Percentiles rank a stretch among this genome's conserved stretches.
Conservation (phyloP, 306 rosid species). For the Vigna nakashimae region DNA sequence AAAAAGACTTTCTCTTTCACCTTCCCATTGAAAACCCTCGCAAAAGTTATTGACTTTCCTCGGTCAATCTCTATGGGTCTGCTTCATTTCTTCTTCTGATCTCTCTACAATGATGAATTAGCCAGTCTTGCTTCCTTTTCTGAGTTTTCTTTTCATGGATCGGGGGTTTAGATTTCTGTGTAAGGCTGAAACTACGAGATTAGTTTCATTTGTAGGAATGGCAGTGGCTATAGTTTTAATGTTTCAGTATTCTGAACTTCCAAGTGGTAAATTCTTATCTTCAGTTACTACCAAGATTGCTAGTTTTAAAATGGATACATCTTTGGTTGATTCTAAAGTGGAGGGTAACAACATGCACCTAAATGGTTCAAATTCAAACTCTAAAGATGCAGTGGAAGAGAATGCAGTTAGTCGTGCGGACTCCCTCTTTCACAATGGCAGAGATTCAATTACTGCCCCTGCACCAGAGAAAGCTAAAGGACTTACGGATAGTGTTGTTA, state of each 20-base stretch:
- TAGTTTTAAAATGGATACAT: conserved; percentile 52
- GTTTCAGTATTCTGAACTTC: conserved; percentile 74
- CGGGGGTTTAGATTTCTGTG: conserved; percentile 59
- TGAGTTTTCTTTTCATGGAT: conserved; percentile 54
- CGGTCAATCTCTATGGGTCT: conserved; percentile 33
- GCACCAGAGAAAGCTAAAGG: conserved; percentile 42
- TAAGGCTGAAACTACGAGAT: conserved; percentile 58
- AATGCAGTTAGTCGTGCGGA: conserved; percentile 44
- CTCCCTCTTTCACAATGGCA: conserved; percentile 36
- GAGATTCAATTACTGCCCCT: conserved; percentile 29
- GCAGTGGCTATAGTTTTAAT: conserved; percentile 59
- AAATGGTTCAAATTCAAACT: conserved; percentile 49
- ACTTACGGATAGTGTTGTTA: conserved; percentile 41
- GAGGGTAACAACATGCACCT: conserved; percentile 31
- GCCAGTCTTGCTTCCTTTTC: conserved; percentile 2
- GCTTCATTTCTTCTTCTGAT: conserved; percentile 33
- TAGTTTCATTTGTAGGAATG: conserved; percentile 63
- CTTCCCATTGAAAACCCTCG: conserved; percentile 27
- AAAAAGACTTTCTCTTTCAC: background rate
- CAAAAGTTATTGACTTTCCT: conserved; percentile 24
- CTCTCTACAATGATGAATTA: background rate
- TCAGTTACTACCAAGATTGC: conserved; percentile 57
- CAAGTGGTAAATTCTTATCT: conserved; percentile 54
- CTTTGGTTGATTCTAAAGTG: conserved; percentile 40
- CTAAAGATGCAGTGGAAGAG: conserved; percentile 41